Conservation (phyloP, 2,329 filamentous ascomycete genomes). For the Trichothecium roseum region DNA sequence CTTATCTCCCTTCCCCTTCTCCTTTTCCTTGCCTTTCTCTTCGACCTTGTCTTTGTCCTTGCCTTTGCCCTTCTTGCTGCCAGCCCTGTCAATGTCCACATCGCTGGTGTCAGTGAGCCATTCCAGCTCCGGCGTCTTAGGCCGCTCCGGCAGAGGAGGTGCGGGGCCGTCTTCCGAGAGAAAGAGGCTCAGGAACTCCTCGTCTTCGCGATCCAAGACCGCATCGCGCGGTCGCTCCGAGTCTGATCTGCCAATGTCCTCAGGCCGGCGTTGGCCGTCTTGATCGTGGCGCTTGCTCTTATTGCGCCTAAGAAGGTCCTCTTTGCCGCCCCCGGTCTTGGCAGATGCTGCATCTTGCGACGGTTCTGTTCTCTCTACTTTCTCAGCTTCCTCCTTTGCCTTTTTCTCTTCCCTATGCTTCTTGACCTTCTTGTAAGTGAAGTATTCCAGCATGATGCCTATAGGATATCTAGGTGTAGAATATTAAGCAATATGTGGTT, state of each 20-base stretch:
- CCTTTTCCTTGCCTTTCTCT: constrained; percentile 3
- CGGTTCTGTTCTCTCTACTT: background rate
- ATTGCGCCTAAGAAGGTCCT: too few species aligned
- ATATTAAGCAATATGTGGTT: too few species aligned
- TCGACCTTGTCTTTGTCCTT: constrained; percentile 2
- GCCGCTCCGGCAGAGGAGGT: constrained; percentile 45
- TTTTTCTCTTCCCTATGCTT: constrained; percentile 44
- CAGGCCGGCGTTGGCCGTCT: constrained; percentile 8
- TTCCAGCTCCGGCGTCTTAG: constrained; percentile 38
- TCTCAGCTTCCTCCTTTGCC: constrained; percentile 14
- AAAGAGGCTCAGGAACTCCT: constrained; percentile 46
- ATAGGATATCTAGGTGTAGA: background rate
- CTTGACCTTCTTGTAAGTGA: constrained; percentile 52
- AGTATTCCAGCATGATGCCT: constrained; percentile 54
- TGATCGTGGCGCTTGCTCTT: background rate
- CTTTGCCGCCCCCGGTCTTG: too few species aligned
- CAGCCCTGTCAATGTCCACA: constrained; percentile 8
- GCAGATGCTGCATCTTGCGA: too few species aligned
- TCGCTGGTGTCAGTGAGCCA: constrained; percentile 28
- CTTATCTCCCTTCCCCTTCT: constrained; percentile 16
- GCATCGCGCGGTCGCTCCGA: constrained; percentile 22
- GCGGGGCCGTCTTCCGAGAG: constrained; percentile 32
- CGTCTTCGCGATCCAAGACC: constrained; percentile 45
- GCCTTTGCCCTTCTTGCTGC: background rate
- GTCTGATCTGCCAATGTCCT: constrained; percentile 15